phyloP scores from a whole-genome alignment of 768 basidiomycete genomes.

The Tricholoma terreum region DNA sequence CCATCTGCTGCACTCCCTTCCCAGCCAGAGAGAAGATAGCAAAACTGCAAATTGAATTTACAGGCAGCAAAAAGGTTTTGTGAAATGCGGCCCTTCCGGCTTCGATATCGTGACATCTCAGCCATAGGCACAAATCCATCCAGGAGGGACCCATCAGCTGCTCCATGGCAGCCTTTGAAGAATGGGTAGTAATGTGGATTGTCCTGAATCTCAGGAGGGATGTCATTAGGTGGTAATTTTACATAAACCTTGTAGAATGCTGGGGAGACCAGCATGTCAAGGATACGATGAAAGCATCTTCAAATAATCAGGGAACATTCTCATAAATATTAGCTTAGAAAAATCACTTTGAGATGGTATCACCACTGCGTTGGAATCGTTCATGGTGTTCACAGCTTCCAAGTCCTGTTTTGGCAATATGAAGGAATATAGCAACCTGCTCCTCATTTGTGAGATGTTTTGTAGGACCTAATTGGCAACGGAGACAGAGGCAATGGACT shows the following conservation, averaged over 20 bases:
- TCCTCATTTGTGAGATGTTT: slow-evolving; percentile 27
- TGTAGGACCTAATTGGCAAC: slow-evolving; percentile 14
- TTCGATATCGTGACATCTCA: slow-evolving; percentile 17
- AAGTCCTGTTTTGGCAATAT: slow-evolving; percentile 22
- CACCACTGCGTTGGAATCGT: slow-evolving; percentile 33
- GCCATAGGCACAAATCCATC: slow-evolving; percentile 17
- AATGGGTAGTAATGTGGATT: slow-evolving; percentile 26
- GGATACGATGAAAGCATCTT: slow-evolving; percentile 16
- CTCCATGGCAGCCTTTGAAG: slow-evolving; percentile 22
- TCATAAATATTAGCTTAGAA: neutral
- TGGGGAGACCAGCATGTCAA: slow-evolving; percentile 12
- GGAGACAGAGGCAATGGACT: slow-evolving; percentile 12
- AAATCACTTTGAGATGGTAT: slow-evolving; percentile 32
- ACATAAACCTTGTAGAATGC: slow-evolving; percentile 23
- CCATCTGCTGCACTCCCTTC: slow-evolving; percentile 34
- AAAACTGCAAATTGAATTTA: slow-evolving; percentile 25
- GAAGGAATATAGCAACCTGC: slow-evolving; percentile 35
- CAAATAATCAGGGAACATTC: neutral
- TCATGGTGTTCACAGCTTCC: slow-evolving; percentile 26
- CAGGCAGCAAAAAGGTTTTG: slow-evolving; percentile 32
- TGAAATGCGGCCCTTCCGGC: slow-evolving; percentile 27
- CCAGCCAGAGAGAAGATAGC: slow-evolving; percentile 32
- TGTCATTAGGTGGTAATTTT: slow-evolving; percentile 16
- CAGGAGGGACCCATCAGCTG: slow-evolving; percentile 27
- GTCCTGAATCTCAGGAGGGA: slow-evolving; percentile 18